Percentiles rank a stretch among this genome's conserved stretches.
Conservation (phyloP, 2,329 filamentous ascomycete species). For the Verruconis gallopava region DNA sequence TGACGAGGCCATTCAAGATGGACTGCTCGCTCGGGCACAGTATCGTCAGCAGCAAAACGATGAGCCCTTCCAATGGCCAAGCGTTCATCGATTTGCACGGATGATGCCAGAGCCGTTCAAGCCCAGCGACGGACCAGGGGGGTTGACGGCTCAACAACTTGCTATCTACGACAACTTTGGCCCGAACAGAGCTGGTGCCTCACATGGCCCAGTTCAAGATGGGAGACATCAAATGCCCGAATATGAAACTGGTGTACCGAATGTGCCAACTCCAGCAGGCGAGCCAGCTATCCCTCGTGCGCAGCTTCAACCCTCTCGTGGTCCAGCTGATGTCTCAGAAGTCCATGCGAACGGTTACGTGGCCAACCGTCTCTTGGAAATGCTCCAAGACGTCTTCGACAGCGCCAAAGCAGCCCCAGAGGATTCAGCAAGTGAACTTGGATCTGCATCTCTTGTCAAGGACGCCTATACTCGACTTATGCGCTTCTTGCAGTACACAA, state of each 20-base stretch:
- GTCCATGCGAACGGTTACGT: slow-evolving; percentile 48
- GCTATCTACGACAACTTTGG: slow-evolving; percentile 92
- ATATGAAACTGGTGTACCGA: slow-evolving; percentile 43
- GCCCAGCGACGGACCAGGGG: slow-evolving; percentile 38
- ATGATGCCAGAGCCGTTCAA: slow-evolving; percentile 92
- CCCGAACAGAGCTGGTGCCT: slow-evolving; percentile 38
- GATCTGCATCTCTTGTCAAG: slow-evolving; percentile 40
- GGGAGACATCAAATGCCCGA: slow-evolving; percentile 48
- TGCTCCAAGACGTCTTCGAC: slow-evolving; percentile 45
- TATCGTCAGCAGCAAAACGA: slow-evolving; percentile 64
- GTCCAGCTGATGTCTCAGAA: slow-evolving; percentile 18
- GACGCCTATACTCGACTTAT: slow-evolving; percentile 46
- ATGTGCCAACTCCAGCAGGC: slow-evolving; percentile 49
- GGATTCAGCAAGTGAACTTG: slow-evolving; percentile 44
- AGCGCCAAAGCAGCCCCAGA: slow-evolving; percentile 43
- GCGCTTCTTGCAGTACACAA: slow-evolving; percentile 38
- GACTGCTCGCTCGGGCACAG: slow-evolving; percentile 63
- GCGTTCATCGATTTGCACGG: slow-evolving; percentile 79
- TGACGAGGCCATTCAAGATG: slow-evolving; percentile 76
- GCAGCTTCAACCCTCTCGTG: slow-evolving; percentile 33
- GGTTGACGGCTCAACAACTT: slow-evolving; percentile 82
- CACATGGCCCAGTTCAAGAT: slow-evolving; percentile 30
- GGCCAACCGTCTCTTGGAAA: slow-evolving; percentile 36
- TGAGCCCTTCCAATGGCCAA: slow-evolving; percentile 71
- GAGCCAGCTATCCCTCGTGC: slow-evolving; percentile 48